Conservation (phyloP, 2,329 filamentous ascomycete species). For the Diaporthe aspalathi region DNA sequence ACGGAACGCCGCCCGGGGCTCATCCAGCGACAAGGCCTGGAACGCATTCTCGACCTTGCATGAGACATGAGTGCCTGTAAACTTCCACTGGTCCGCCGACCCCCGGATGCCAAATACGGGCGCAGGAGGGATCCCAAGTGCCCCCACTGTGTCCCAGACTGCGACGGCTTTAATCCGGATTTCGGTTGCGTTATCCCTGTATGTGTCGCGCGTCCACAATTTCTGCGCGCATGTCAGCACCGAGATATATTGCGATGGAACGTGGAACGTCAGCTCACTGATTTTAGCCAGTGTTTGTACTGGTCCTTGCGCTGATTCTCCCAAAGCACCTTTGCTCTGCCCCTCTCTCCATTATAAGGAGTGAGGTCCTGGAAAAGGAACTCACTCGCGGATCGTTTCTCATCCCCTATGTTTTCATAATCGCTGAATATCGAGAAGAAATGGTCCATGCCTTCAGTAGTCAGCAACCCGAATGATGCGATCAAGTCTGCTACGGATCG, state of each 20-base stretch:
- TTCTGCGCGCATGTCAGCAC: constrained; percentile 40
- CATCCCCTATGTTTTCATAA: constrained; percentile 49
- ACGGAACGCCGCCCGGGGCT: constrained; percentile 55
- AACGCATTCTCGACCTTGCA: constrained; percentile 59
- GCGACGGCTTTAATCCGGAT: constrained; percentile 59
- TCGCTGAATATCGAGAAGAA: constrained; percentile 57
- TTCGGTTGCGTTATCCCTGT: constrained; percentile 46
- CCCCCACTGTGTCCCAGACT: constrained; percentile 64
- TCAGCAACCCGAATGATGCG: constrained; percentile 54
- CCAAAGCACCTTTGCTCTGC: constrained; percentile 48
- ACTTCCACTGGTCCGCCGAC: constrained; percentile 51
- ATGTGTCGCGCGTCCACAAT: constrained; percentile 51
- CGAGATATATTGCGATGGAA: background rate
- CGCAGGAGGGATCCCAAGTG: constrained; percentile 56
- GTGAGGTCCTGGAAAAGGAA: constrained; percentile 44
- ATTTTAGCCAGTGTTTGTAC: constrained; percentile 53
- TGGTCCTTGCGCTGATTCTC: constrained; percentile 48
- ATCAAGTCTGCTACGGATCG: constrained; percentile 54
- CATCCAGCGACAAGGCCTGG: constrained; percentile 62
- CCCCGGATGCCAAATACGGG: constrained; percentile 53
- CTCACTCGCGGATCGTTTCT: constrained; percentile 39
- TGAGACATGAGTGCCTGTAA: constrained; percentile 57
- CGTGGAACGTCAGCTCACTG: constrained; percentile 41
- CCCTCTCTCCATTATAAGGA: constrained; percentile 44
- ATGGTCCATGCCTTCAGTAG: constrained; percentile 53